Percentiles rank a stretch among this genome's conserved stretches.
Evolutionary conservation across 345 rosid species (phyloP).

Genomic region (Eucalyptus erythrocorys): DNA sequence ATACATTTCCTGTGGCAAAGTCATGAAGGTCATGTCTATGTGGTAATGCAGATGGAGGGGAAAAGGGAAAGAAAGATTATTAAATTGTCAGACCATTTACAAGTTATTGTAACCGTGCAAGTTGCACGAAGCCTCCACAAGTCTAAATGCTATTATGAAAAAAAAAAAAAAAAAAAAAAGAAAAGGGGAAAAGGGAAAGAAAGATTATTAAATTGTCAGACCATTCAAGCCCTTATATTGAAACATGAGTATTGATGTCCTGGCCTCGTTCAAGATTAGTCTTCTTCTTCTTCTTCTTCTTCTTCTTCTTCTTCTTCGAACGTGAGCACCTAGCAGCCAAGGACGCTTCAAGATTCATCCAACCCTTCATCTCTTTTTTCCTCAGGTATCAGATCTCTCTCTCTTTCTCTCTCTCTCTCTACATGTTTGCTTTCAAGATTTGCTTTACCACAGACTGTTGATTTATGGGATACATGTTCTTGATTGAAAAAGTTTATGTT

Average conservation of each 20-base stretch:
- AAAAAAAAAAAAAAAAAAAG: neutral
- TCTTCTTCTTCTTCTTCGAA: neutral
- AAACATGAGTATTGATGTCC: neutral
- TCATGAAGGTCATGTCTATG: no score
- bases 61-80: no score
- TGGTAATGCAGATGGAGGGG: no score
- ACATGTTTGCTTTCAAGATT: neutral
- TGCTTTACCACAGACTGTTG: neutral
- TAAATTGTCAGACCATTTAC: no score
- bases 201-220: neutral
- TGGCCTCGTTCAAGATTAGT: neutral
- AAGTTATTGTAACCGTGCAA: no score
- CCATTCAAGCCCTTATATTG: neutral
- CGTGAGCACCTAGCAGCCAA: neutral
- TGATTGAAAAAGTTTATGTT: neutral
- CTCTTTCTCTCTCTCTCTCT: no score
- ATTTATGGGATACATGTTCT: neutral
- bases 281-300: neutral
- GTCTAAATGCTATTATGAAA: no score
- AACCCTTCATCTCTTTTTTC: neutral
- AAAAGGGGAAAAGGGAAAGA: neutral
- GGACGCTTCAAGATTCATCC: neutral
- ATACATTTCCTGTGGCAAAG: no score
- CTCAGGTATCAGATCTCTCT: neutral
- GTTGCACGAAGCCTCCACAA: no score